Evolutionary conservation across 1,284 basidiomycete genomes (phyloP), one percentile per base, ranked within the genome.

Genomic region (Boletellus deceptivus): DNA sequence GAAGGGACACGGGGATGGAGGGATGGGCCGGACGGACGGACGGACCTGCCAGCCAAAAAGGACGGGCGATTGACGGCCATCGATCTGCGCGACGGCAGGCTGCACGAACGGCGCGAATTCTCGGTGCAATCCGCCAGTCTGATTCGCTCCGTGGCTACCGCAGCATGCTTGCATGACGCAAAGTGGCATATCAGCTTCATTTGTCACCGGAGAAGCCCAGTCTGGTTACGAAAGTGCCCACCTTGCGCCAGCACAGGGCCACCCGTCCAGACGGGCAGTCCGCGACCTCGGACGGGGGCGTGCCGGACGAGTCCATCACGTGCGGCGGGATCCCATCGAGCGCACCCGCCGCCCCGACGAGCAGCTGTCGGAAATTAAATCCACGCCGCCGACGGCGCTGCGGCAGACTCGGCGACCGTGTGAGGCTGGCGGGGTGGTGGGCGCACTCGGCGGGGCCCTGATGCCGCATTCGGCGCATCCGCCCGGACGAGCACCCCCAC

Each of bases 311-410:
- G 11, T 10, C 11, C 29, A 31, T 11, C 29, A 31, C 29, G 29
- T 11, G 10, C 29, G 29, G 13, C 29, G 29, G 29, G 11, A 31
- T 31, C 29, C 4, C 29, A 31, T 31, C 29, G 29, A 31, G 29
- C 11, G 29, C 29, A 13, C 29, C 29, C 36, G 8, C n/a, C 36
- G 11, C 36, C 36, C n/a, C 36, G 36, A 37, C 36, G n/a, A 11
- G 14, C 36, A 37, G 49, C 38, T 49, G 29, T 59, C 61, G 64
- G 64, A 66, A 65, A 67, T 67, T 61, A 67, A 67, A 55, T 46
- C 27, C 52, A 47, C 41, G 13, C 56, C 56, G 51, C 59, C 59
- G 48, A 52, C 20, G n/a, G 44, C 33, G 22, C 34, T 35, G 29
- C 46, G 29, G 36, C 37, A 25, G 20, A 35, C 31, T 45, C 43